Evolutionary conservation across 306 rosid genomes (phyloP), one percentile per base, ranked within the genome.

Genomic region (Pueraria montana): DNA sequence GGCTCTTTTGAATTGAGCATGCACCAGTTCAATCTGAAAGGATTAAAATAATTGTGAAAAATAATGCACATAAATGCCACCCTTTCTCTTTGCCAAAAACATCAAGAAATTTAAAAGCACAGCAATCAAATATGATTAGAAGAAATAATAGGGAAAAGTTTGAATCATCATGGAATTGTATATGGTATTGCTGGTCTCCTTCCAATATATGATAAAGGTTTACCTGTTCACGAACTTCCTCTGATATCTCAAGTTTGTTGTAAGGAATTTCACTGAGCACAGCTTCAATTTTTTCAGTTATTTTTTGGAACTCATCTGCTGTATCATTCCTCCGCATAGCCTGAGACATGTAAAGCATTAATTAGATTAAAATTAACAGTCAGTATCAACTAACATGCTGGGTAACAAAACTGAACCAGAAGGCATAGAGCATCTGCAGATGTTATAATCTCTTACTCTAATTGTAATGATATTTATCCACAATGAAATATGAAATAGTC

Each of bases 141-240:
- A 11, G 34, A 76, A 59, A 63, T 69, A 52, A 6, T 12, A n/a
- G n/a, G 56, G 76, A 52, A 26, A 58, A 11, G 72, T 11, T 49
- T 67, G 23, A 76, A 84, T 38, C 61, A 14, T 76, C 63, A 68
- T 2, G 42, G 42, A 75, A 84, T 63, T 78, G 17, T 61, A 20
- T 64, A 23, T 12, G 12, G 61, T 36, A 71, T 45, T 5, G 38
- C 48, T 12, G 48, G 43, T 77, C 64, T 56, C 83, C 50, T 66
- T 74, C 30, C 69, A 68, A 52, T 21, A 63, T 74, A 76, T 43
- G 5, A 55, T 55, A 80, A 72, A 73, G 34, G 56, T 21, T 64
- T 88, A 94, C 99, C 99, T 96, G 99, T 84, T 96, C 98, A n/a
- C 77, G 90, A 90, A 94, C 98, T 90, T 96, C 99, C 79, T 92